Percentiles rank a stretch among this genome's conserved stretches.
Conservation (phyloP, 768 basidiomycete genomes). For the Hebeloma cylindrosporum region DNA sequence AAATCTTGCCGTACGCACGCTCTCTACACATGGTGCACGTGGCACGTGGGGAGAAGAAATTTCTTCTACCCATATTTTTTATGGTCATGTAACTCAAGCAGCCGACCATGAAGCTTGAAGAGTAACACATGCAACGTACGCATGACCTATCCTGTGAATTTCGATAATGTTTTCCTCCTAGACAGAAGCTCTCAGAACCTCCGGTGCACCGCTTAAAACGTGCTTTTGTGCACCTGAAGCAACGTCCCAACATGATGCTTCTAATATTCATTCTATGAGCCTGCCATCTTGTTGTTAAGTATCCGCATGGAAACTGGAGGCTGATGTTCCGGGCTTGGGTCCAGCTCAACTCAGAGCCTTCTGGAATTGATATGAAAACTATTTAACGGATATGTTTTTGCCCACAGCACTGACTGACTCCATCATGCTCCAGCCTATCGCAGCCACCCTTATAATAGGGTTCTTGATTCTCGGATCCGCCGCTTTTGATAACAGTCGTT, state of each 20-base stretch:
- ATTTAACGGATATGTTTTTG: slow-evolving; percentile 14
- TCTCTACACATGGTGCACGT: slow-evolving; percentile 12
- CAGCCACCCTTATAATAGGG: slow-evolving; percentile 7
- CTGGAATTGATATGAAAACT: slow-evolving; percentile 10
- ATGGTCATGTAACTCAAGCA: slow-evolving; percentile 15
- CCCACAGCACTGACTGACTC: slow-evolving; percentile 3
- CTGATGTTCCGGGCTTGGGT: slow-evolving; percentile 6
- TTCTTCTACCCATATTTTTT: slow-evolving; percentile 7
- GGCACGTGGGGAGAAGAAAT: slow-evolving; percentile 24
- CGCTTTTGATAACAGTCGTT: slow-evolving; percentile 57
- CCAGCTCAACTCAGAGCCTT: background rate
- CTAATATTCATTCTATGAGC: slow-evolving; percentile 13
- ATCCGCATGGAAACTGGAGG: slow-evolving; percentile 15
- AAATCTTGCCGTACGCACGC: slow-evolving; percentile 16
- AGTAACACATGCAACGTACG: slow-evolving; percentile 13
- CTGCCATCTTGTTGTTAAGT: slow-evolving; percentile 12
- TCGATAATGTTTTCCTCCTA: slow-evolving; percentile 5
- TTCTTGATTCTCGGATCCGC: slow-evolving; percentile 12
- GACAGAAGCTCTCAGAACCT: slow-evolving; percentile 1
- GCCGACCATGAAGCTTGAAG: slow-evolving; percentile 4
- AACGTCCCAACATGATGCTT: slow-evolving; percentile 13
- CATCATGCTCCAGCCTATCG: slow-evolving; percentile 12
- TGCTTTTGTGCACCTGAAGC: slow-evolving; percentile 17
- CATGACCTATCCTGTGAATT: slow-evolving; percentile 9
- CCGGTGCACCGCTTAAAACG: slow-evolving; percentile 12